Base-by-base conservation (phyloP, 2,329 filamentous ascomycete genomes). In the Fusarium piperis region DNA sequence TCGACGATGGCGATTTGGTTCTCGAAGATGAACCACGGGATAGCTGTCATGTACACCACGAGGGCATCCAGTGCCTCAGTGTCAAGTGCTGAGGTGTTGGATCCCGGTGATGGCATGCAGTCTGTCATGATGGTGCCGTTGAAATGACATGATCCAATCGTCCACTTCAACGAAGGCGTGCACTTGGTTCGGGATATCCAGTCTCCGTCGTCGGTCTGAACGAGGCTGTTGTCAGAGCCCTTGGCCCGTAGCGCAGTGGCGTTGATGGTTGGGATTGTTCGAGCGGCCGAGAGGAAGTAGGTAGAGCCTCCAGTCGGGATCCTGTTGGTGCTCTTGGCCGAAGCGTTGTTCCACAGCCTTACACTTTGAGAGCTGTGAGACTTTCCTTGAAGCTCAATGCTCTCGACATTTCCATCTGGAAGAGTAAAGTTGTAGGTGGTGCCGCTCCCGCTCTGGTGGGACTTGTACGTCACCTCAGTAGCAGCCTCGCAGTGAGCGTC, bases 1-100 rank as follows among this genome's bases (percentile, higher is more conserved):
- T 74, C 72, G 0, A 71, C 64, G 1, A 74, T 74, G 5, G 52
- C 26, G 9, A 74, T 63, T 5, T 46, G 62, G 5, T 66, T 71
- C 4, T 58, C 32, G 36, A 74, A 73, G 15, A 74, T 71, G 4
- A 66, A 73, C 72, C 72, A 74, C 2, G 72, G 72, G n/a, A 74
- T 74, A 0, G 72, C 72, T 1, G 72, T 71, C 72, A 74, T 74
- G 57, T 74, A 74, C 3, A 73, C 23, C 0, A 32, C 38, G 2
- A 74, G 16, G 0, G 72, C 53, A n/a, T 73, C 59, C 0, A 74
- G 28, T 0, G 72, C 72, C 2, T 66, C 36, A 1, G 62, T 74
- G 6, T 74, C 72, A 0, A 74, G 61, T 0, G 67, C 64, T 13
- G 72, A 68, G 5, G 55, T 57, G 6, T 74, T 73, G 1, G 53